Base-by-base conservation (phyloP, 2,329 filamentous ascomycete genomes). In the Alternaria arborescens region DNA sequence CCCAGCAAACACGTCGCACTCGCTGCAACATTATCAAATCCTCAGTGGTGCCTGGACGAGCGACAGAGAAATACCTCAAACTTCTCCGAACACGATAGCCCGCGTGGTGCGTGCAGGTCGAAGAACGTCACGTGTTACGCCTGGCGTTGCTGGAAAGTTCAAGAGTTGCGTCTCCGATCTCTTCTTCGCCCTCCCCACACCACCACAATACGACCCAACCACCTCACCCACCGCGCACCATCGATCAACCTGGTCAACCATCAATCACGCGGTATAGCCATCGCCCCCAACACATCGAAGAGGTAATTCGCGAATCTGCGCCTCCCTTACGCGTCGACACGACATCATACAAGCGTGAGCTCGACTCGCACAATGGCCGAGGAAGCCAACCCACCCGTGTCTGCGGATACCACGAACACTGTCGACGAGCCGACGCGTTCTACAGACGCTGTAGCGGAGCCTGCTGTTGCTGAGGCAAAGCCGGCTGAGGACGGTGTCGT, bases 281-380 rank as follows among this genome's bases (percentile, higher is more conserved):
- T 74, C 67, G 72, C 70, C 66, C 65, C 55, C 61, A 51, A 68
- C 67, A 64, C 53, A 58, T 64, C 66, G 60, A 58, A 62, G 60
- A 68, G 62, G 62, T 63, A 72, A 67, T 73, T 77, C 77, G 71
- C 74, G 69, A 67, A 56, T 61, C 62, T 61, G 60, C 59, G 61
- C 67, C 63, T 65, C 64, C 60, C 58, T 67, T 72, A 79, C 77
- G 77, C 77, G 77, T 79, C 74, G 46, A 66, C 65, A 60, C 65
- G 61, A 61, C 62, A 70, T 66, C 68, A 75, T 73, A 72, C 73
- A 66, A 70, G 69, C 68, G 67, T 73, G 62, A 77, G 70, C 69
- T 68, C 66, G 57, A 66, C 66, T 65, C 58, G 54, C 46, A 72
- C 73, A 71, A 79, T 79, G 77, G 76, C 77, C 57, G 77, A 79